Evolutionary conservation across 1,139 yeast genomes (phyloP), one percentile per base, ranked within the genome.

Genomic region (Saccharomyces hybrid): DNA sequence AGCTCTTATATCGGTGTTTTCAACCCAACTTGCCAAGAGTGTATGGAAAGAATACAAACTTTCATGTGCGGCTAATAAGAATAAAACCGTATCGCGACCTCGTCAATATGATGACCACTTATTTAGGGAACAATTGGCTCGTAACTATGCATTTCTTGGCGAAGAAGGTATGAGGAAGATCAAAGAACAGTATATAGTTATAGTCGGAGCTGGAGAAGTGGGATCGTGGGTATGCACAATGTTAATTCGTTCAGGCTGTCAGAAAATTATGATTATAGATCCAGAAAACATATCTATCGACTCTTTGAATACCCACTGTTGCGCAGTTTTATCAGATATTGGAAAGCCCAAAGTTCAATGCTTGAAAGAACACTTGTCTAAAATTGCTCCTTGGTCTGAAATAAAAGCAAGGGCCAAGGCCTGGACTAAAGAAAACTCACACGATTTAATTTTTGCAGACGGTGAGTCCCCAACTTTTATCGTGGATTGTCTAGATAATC

Each of bases 191-290:
- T 78, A 82, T 57, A 81, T 93, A 2, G 85, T 89, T 2, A 87
- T 93, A 16, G 96, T 93, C n/a, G 99, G 99, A 29, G 95, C 93
- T 8, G 99, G 99, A 52, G 99, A 99, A 49, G 99, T 93, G 38
- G 99, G 99, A 2, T 90, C 98, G 0, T 91, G 96, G 95, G 96
- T 86, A 9, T 86, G 90, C 6, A 86, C 96, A 2, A 89, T 95
- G 89, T 77, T 93, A 56, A 88, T 88, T 1, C 81, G 99, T 63
- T 87, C 96, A 7, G 99, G 99, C 9, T 85, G 91, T 38, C 84
- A 85, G 14, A 79, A 80, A 56, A 72, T 93, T 53, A 79, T 91
- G 62, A 78, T 93, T 57, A 84, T 93, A 57, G 99, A 93, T 72
- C 93, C 93, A 68, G 99, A 93, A 71, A 99, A 93, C 71, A 97